Evolutionary conservation across 805 yeast genomes (phyloP).

Genomic region (Myxozyma mucilagina): DNA sequence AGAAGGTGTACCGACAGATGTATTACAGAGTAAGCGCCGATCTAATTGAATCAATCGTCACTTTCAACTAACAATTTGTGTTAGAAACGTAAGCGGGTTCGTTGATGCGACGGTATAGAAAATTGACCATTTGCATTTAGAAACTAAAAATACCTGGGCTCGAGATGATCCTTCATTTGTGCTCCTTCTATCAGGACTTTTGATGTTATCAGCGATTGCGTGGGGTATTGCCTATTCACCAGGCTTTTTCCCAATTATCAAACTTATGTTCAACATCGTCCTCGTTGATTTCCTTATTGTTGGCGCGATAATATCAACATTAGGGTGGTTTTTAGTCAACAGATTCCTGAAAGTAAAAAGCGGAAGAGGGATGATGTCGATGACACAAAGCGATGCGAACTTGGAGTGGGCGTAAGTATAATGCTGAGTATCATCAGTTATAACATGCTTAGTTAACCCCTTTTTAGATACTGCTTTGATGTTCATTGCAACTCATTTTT

Average conservation of each 20-base stretch:
- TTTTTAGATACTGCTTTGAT: slow-evolving; percentile 66
- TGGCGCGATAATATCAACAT: slow-evolving; percentile 69
- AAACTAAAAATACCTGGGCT: slow-evolving; percentile 76
- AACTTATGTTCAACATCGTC: slow-evolving; percentile 78
- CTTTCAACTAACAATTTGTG: not conserved
- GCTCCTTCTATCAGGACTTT: slow-evolving; percentile 63
- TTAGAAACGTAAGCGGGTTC: slow-evolving; percentile 23
- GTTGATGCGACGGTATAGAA: no score
- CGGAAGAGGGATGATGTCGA: slow-evolving; percentile 33
- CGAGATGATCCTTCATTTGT: slow-evolving; percentile 92
- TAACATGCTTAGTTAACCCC: not conserved
- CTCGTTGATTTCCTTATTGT: slow-evolving; percentile 73
- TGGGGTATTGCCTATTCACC: slow-evolving; percentile 88
- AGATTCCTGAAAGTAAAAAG: slow-evolving; percentile 54
- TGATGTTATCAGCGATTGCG: slow-evolving; percentile 74
- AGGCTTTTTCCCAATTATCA: slow-evolving; percentile 57
- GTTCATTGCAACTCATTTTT: slow-evolving; percentile 90
- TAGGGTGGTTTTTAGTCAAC: slow-evolving; percentile 72
- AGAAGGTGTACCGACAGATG: slow-evolving; percentile 76
- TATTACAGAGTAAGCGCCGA: slow-evolving; percentile 58
- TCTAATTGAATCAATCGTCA: not conserved
- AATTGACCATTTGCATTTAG: slow-evolving; percentile 36
- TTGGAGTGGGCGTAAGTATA: slow-evolving; percentile 77
- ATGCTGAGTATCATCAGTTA: not conserved
- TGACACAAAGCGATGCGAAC: slow-evolving; percentile 44